Conservation (phyloP, 108 stramenopile genomes). For the Fragilariopsis cylindrus region DNA sequence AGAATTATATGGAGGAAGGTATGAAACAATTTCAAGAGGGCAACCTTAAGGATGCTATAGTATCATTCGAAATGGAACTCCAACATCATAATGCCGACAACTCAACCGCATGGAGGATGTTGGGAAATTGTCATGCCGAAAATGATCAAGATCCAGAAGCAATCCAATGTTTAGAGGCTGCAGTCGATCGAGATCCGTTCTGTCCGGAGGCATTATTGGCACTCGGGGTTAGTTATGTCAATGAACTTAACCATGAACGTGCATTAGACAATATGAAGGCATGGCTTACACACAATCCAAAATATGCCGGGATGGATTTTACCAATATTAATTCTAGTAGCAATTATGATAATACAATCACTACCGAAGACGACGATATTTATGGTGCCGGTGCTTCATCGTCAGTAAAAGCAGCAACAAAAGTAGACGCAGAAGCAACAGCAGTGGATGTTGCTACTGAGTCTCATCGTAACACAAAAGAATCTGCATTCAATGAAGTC, state of each 20-base stretch:
- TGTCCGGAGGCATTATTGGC: constrained; percentile 81
- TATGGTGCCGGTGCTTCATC: constrained; percentile 40
- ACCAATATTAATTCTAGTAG: background rate
- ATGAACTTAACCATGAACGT: constrained; percentile 86
- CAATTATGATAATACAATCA: background rate
- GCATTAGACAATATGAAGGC: constrained; percentile 81
- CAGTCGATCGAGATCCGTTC: constrained; percentile 90
- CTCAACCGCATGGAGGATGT: constrained; percentile 89
- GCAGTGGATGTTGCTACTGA: constrained; percentile 1
- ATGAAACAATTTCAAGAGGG: constrained; percentile 75
- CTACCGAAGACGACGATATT: constrained; percentile 47
- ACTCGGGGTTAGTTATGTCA: constrained; percentile 91
- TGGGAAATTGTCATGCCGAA: constrained; percentile 91
- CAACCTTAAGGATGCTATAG: constrained; percentile 78
- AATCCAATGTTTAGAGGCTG: constrained; percentile 88
- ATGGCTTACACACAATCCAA: constrained; percentile 96
- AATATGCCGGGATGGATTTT: constrained; percentile 84
- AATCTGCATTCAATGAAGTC: constrained; percentile 82
- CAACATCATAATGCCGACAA: constrained; percentile 68
- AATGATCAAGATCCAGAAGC: constrained; percentile 91
- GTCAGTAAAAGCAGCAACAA: constrained; percentile 5
- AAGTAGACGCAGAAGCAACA: background rate
- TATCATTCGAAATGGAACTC: constrained; percentile 87
- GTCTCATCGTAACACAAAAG: constrained; percentile 37
- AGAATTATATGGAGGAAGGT: constrained; percentile 77